Evolutionary conservation across 2,329 filamentous ascomycete species (phyloP).

Genomic region (Gnomoniopsis smithogilvyi): DNA sequence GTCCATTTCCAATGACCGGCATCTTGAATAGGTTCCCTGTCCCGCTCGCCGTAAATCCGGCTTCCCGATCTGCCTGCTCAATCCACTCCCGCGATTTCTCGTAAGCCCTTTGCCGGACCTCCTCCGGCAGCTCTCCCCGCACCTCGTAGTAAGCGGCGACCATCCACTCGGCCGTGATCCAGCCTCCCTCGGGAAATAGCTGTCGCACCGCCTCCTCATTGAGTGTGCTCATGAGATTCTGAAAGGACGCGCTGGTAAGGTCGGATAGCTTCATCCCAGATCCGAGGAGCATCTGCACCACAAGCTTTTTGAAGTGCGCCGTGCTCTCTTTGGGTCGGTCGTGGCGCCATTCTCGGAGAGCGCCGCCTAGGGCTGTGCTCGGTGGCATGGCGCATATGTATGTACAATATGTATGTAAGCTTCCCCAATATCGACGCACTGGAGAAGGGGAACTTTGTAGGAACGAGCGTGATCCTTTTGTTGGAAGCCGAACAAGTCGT

Average conservation of each 20-base stretch:
- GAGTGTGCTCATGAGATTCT: neutral
- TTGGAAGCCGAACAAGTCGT: too few species aligned
- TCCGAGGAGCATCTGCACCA: neutral
- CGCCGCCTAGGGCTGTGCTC: neutral
- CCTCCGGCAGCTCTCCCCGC: neutral
- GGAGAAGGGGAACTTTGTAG: too few species aligned
- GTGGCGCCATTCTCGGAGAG: neutral
- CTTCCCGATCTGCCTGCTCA: neutral
- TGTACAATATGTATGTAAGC: too few species aligned
- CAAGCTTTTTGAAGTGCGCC: neutral
- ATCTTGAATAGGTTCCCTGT: neutral
- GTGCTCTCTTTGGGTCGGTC: neutral
- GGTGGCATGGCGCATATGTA: neutral
- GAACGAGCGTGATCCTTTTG: too few species aligned
- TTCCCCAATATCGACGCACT: too few species aligned
- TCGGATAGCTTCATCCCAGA: neutral
- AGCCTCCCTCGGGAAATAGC: neutral
- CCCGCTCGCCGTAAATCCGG: neutral
- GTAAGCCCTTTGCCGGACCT: neutral
- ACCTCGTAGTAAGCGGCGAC: neutral
- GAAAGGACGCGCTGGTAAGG: neutral
- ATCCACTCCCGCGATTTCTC: neutral
- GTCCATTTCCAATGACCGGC: neutral
- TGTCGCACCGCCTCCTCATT: neutral
- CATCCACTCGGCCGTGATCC: neutral